These are phyloP conservation scores for Ampelomyces quisqualis DNA, from an alignment of 2,329 filamentous ascomycete species.

Conservation along the genomic window DNA sequence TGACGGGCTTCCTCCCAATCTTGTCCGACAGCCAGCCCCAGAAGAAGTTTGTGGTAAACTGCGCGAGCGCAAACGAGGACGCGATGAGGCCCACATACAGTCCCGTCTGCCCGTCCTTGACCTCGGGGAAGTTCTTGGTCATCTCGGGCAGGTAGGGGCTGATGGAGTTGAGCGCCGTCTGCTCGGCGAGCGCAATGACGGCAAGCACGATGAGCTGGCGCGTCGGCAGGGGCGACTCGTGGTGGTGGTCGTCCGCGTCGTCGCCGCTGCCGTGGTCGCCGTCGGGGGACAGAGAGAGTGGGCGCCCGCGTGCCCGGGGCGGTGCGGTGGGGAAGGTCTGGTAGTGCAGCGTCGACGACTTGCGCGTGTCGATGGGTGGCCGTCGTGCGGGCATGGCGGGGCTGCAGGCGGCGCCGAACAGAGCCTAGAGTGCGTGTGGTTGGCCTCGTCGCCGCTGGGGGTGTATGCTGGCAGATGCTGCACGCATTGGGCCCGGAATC, in stretches of 20 bases:
- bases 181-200: slow-evolving; percentile 85
- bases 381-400: slow-evolving; percentile 33
- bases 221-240: slow-evolving; percentile 74
- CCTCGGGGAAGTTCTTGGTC: slow-evolving; percentile 80
- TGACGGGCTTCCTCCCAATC: slow-evolving; percentile 78
- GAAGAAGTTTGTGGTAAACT: slow-evolving; percentile 87
- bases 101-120: slow-evolving; percentile 69
- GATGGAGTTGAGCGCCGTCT: slow-evolving; percentile 96
- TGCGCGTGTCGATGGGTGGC: slow-evolving; percentile 43
- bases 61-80: slow-evolving; percentile 86
- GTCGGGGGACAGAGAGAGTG: slow-evolving; percentile 41
- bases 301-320: slow-evolving; percentile 64
- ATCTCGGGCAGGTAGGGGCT: slow-evolving; percentile 93
- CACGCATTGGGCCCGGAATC: slow-evolving; percentile 15
- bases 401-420: slow-evolving; percentile 6
- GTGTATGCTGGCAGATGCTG: slow-evolving; percentile 3
- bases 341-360: slow-evolving; percentile 65
- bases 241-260: slow-evolving; percentile 41
- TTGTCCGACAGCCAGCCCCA: slow-evolving; percentile 84
- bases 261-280: slow-evolving; percentile 33
- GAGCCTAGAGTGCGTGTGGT: slow-evolving; percentile 8
- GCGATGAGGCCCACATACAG: slow-evolving; percentile 89
- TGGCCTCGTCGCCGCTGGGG: slow-evolving; percentile 29
- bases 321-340: slow-evolving; percentile 79
- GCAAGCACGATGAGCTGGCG: slow-evolving; percentile 83